phyloP scores from a whole-genome alignment of 2,329 filamentous ascomycete species.

The Endoconidiophora polonica region DNA sequence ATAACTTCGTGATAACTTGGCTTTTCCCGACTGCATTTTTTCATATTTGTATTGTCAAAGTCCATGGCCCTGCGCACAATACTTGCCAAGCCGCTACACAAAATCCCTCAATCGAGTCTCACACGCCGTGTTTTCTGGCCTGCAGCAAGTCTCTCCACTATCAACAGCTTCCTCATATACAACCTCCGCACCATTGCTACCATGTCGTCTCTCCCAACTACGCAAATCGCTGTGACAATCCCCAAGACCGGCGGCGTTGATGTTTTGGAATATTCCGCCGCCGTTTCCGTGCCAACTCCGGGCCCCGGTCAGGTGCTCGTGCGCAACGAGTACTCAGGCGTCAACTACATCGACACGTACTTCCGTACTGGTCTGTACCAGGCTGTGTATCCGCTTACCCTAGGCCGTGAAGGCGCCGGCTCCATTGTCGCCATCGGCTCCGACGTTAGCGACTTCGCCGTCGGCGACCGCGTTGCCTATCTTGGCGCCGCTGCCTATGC shows the following conservation, averaged over 20 bases:
- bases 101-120: neutral
- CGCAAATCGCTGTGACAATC: slow-evolving; percentile 45
- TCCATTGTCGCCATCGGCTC: slow-evolving; percentile 46
- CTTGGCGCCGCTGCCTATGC: slow-evolving; percentile 39
- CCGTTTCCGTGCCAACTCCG: slow-evolving; percentile 29
- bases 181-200: slow-evolving; percentile 20
- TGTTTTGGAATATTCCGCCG: slow-evolving; percentile 48
- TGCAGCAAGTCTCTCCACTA: neutral
- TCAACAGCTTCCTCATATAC: neutral
- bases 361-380: slow-evolving; percentile 73
- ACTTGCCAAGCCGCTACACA: neutral
- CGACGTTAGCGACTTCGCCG: slow-evolving; percentile 35
- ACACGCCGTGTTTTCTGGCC: neutral
- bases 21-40: neutral
- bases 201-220: slow-evolving; percentile 58
- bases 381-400: slow-evolving; percentile 46
- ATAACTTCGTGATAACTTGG: slow-evolving; percentile 1
- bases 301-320: slow-evolving; percentile 42
- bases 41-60: neutral
- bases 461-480: slow-evolving; percentile 58
- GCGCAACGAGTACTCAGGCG: slow-evolving; percentile 41
- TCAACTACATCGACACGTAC: slow-evolving; percentile 54
- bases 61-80: too few species aligned
- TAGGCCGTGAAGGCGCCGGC: slow-evolving; percentile 67
- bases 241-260: slow-evolving; percentile 49